Conservation (phyloP, 2,329 filamentous ascomycete species). For the Aciculosporium take region DNA sequence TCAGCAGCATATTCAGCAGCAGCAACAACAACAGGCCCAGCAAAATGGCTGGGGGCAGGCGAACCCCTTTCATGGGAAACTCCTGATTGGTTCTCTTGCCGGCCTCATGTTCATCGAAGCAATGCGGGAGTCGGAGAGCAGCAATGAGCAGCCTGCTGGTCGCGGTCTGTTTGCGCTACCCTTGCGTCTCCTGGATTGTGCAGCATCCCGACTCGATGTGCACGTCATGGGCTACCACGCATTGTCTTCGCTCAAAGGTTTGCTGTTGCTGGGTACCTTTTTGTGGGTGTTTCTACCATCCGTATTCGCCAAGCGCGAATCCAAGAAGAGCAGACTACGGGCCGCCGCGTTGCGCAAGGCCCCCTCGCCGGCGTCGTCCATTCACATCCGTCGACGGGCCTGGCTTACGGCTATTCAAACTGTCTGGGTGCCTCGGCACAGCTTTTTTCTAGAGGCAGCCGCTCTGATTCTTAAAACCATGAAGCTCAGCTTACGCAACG, state of each 20-base stretch:
- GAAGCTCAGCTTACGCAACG: slow-evolving; percentile 66
- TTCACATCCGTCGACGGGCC: slow-evolving; percentile 72
- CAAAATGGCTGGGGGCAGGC: slow-evolving; percentile 39
- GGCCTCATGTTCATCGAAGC: slow-evolving; percentile 87
- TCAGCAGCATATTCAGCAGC: slow-evolving; percentile 43
- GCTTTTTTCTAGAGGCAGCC: slow-evolving; percentile 71
- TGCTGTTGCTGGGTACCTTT: slow-evolving; percentile 37
- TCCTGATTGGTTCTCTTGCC: slow-evolving; percentile 87
- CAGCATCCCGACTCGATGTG: slow-evolving; percentile 35
- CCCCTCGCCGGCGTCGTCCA: slow-evolving; percentile 65
- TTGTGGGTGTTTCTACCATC: slow-evolving; percentile 42
- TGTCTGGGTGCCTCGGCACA: slow-evolving; percentile 79
- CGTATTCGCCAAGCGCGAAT: slow-evolving; percentile 28
- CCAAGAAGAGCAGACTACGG: slow-evolving; percentile 39
- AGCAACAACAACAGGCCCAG: slow-evolving; percentile 36
- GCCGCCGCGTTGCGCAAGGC: slow-evolving; percentile 33
- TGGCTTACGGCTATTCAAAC: slow-evolving; percentile 91
- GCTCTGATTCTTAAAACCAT: slow-evolving; percentile 67
- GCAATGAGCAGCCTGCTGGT: slow-evolving; percentile 47
- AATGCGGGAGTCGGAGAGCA: slow-evolving; percentile 50
- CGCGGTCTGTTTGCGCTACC: slow-evolving; percentile 55
- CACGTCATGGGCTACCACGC: slow-evolving; percentile 40
- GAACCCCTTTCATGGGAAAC: slow-evolving; percentile 51
- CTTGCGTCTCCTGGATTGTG: slow-evolving; percentile 36
- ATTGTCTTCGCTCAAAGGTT: slow-evolving; percentile 37